Percentiles rank a stretch among this genome's conserved stretches.
Evolutionary conservation across 2,329 filamentous ascomycete species (phyloP).

Genomic region (Monosporascus sp.): DNA sequence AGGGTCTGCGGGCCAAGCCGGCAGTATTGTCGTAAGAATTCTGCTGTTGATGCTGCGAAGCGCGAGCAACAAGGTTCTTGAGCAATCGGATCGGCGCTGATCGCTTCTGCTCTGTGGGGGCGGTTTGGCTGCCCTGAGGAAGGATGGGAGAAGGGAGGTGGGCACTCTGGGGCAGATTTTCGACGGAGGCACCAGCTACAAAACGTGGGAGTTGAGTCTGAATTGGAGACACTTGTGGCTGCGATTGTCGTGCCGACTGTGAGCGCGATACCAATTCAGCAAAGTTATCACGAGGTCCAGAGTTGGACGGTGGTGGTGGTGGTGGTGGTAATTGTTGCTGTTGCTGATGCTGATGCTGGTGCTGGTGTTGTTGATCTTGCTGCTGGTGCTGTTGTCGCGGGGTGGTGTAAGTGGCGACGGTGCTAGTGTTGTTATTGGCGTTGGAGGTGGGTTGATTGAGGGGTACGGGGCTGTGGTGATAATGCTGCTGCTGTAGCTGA

Average conservation of each 20-base stretch:
- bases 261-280: constrained; percentile 44
- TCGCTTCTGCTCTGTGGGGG: constrained; percentile 37
- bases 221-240: constrained; percentile 25
- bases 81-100: constrained; percentile 46
- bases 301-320: constrained; percentile 28
- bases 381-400: constrained; percentile 19
- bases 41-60: constrained; percentile 26
- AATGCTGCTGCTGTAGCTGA: constrained; percentile 12
- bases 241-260: constrained; percentile 45
- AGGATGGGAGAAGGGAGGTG: constrained; percentile 20
- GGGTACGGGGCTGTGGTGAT: constrained; percentile 6
- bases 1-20: constrained; percentile 47
- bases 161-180: constrained; percentile 32
- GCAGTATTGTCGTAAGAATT: constrained; percentile 42
- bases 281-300: constrained; percentile 36
- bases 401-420: constrained; percentile 16
- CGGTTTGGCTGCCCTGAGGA: constrained; percentile 17
- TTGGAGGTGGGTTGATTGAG: constrained; percentile 22
- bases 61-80: constrained; percentile 45
- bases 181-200: constrained; percentile 33
- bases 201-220: constrained; percentile 30
- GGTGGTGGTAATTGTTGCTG: constrained; percentile 16
- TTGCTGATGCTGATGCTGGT: constrained; percentile 14
- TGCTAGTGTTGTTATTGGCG: constrained; percentile 26
- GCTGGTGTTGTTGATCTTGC: constrained; percentile 19